Evolutionary conservation across 176 grass and related monocot genomes (phyloP).

Genomic region (Hordeum vulgare): DNA sequence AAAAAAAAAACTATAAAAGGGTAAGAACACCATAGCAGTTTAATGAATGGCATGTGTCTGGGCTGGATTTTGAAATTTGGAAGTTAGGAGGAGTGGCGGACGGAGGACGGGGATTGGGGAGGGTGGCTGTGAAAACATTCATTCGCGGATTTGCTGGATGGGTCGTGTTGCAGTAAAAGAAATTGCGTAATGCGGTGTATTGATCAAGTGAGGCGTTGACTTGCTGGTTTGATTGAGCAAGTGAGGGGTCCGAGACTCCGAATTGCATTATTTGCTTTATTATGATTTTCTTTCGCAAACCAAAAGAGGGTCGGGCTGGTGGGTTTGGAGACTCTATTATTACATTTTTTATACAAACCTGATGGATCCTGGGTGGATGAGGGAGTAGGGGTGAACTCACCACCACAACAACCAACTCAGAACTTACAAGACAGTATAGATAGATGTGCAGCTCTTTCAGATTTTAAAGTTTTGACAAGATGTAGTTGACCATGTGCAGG

Average conservation of each 20-base stretch:
- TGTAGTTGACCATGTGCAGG: conserved; percentile 34
- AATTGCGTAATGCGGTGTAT: not conserved
- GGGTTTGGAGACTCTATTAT: not conserved
- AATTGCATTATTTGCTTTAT: not conserved
- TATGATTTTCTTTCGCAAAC: not conserved
- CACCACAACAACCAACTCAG: too few species aligned
- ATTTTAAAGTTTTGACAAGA: conserved; percentile 20
- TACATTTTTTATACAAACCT: not conserved
- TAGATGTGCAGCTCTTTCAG: not conserved
- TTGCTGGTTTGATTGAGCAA: not conserved
- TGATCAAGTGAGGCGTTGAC: not conserved
- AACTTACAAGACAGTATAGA: too few species aligned
- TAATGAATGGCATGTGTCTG: not conserved
- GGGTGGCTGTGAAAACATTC: not conserved
- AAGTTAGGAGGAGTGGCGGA: not conserved
- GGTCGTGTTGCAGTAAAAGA: not conserved
- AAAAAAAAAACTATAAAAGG: not conserved
- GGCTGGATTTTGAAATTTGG: not conserved
- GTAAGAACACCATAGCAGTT: not conserved
- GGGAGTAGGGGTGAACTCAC: too few species aligned
- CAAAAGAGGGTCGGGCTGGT: not conserved
- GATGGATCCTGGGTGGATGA: not conserved
- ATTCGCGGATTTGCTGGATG: not conserved
- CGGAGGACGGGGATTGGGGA: not conserved
- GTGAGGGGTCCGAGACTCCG: not conserved